Base-by-base conservation (phyloP, 768 basidiomycete species). In the Mycena indigotica region DNA sequence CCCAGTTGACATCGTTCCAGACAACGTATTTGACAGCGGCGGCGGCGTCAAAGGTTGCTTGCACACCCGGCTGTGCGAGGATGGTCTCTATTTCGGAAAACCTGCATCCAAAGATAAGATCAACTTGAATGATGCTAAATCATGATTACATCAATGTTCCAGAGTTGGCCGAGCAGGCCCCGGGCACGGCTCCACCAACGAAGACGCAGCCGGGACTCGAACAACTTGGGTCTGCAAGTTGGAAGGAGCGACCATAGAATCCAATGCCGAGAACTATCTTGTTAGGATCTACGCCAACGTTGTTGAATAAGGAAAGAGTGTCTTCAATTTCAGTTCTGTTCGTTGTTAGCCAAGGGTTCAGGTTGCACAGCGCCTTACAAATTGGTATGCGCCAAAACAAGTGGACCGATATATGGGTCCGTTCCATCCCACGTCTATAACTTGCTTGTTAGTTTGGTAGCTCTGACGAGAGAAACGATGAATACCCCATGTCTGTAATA, bases 161-260 rank as follows among this genome's bases (percentile, higher is more conserved):
- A 1, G 26, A 16, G 24, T 56, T 56, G 2, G 4, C 49, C 3
- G 35, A 40, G 38, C 55, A 56, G 3, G 49, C 35, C 24, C 55
- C 55, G 2, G 55, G 16, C 28, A 16, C 12, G 13, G 32, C 55
- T 8, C 25, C 55, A 5, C 35, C 39, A 13, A 23, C 39, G 19
- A 44, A 54, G 13, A 28, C 15, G 28, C 53, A 54, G 13, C 53
- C 53, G 4, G 53, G 53, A 5, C 15, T 4, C 3, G 40, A 17
- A 25, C 53, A 54, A n/a, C 28, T 23, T 13, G 53, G 19, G 17
- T 25, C 25, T 2, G 53, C 10, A 5, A 54, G 41, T 29, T 35
- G 17, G 46, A 38, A 55, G 8, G 54, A 55, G 4, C 54, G 54
- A 5, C 54, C 54, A 19, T 55, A 55, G 45, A 55, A 55, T 6